Evolutionary conservation across 768 basidiomycete species (phyloP).

Genomic region (Tylopilus felleus): DNA sequence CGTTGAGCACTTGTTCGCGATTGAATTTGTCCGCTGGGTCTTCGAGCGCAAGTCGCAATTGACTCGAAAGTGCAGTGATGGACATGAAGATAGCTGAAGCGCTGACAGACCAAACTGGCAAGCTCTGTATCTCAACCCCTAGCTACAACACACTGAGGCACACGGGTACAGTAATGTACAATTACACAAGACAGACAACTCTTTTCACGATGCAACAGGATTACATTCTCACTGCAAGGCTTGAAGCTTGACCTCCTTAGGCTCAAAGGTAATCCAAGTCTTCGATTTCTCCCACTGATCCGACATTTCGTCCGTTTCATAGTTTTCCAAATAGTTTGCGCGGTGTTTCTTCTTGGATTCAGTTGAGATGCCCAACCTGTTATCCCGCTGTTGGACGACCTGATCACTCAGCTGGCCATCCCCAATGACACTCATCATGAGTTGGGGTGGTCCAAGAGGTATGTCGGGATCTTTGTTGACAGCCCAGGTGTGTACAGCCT

Average conservation of each 20-base stretch:
- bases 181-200: not conserved
- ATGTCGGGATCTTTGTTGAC: constrained; percentile 38
- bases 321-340: constrained; percentile 36
- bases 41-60: constrained; percentile 58
- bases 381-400: constrained; percentile 33
- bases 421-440: constrained; percentile 45
- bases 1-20: constrained; percentile 45
- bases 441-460: constrained; percentile 43
- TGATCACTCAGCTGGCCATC: constrained; percentile 34
- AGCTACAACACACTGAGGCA: not conserved
- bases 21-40: constrained; percentile 48
- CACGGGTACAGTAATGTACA: not conserved
- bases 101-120: constrained; percentile 9
- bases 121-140: not conserved
- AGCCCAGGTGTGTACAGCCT: constrained; percentile 40
- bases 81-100: constrained; percentile 24
- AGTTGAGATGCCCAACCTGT: constrained; percentile 33
- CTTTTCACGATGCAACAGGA: not conserved
- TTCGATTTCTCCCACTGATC: constrained; percentile 39
- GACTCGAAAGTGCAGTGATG: constrained; percentile 41
- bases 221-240: not conserved
- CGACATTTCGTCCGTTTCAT: constrained; percentile 35
- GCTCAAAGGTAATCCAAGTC: constrained; percentile 34
- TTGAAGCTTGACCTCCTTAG: constrained; percentile 24
- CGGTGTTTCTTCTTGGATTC: constrained; percentile 34